A percentile compares a stretch with the other conserved stretches of the same genome.
Evolutionary conservation across 306 rosid genomes (phyloP).

Genomic region (Trifolium repens): DNA sequence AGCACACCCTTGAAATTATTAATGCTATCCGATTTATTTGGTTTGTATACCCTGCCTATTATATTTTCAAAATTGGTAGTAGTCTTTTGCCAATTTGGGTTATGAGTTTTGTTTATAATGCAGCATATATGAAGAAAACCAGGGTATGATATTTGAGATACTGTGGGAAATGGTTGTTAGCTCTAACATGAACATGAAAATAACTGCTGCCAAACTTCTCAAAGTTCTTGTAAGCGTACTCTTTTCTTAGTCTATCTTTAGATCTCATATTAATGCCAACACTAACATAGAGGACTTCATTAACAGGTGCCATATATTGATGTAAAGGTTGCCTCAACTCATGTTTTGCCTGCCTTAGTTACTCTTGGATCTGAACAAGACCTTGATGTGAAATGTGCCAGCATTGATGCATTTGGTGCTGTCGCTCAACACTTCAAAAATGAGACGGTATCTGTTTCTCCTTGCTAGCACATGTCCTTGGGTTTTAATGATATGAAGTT

Average conservation of each 20-base stretch:
- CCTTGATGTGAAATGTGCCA: conserved; percentile 80
- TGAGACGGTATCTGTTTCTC: conserved; percentile 61
- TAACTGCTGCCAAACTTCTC: conserved; percentile 70
- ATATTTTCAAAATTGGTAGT: not conserved
- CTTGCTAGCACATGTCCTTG: conserved; percentile 30
- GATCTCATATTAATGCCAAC: conserved; percentile 35
- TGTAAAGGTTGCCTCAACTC: conserved; percentile 76
- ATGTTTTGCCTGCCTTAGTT: conserved; percentile 82
- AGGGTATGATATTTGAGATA: conserved; percentile 68
- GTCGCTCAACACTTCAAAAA: conserved; percentile 89
- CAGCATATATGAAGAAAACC: conserved; percentile 82
- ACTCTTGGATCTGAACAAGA: conserved; percentile 87
- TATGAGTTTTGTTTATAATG: conserved; percentile 45
- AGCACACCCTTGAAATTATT: conserved; percentile 61
- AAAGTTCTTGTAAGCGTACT: conserved; percentile 71
- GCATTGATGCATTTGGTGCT: conserved; percentile 84
- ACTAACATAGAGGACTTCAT: conserved; percentile 40
- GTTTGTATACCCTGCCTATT: conserved; percentile 54
- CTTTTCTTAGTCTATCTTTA: conserved; percentile 37
- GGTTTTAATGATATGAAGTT: conserved; percentile 28
- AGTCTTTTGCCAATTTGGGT: conserved; percentile 36
- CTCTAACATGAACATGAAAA: conserved; percentile 66
- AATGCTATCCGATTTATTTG: conserved; percentile 90
- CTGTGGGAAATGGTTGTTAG: conserved; percentile 96
- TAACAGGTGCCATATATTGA: conserved; percentile 77